A percentile compares a stretch with the other conserved stretches of the same genome.
Evolutionary conservation across 140 eudicot genomes (phyloP).

Genomic region (Bidens hawaiensis): DNA sequence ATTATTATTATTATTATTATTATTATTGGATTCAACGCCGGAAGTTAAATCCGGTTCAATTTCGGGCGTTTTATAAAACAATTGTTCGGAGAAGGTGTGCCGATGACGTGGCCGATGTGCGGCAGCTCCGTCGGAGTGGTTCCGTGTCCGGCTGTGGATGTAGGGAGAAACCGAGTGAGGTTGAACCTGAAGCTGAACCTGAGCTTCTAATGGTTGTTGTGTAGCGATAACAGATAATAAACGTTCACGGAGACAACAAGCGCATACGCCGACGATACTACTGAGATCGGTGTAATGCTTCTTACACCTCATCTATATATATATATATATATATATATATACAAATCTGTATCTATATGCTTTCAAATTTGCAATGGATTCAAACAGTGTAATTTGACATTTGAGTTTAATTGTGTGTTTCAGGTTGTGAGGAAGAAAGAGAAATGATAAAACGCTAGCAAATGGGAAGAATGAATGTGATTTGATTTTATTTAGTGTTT

Average conservation of each 20-base stretch:
- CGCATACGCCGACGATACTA: conserved; percentile 72
- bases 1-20: too few species aligned
- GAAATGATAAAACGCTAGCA: too few species aligned
- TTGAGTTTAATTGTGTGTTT: too few species aligned
- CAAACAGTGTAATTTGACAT: too few species aligned
- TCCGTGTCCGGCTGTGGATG: conserved; percentile 41
- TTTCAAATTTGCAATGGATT: too few species aligned
- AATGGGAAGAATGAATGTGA: too few species aligned
- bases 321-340: conserved; percentile 3
- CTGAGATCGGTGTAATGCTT: conserved; percentile 55
- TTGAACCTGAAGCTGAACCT: conserved; percentile 25
- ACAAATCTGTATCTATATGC: too few species aligned
- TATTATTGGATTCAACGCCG: too few species aligned
- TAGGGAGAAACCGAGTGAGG: conserved; percentile 73
- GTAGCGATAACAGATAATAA: conserved; percentile 34
- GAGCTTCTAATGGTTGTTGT: conserved; percentile 27
- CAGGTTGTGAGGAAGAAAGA: too few species aligned
- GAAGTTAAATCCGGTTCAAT: conserved; percentile 32
- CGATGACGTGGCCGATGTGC: conserved; percentile 25
- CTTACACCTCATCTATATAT: too few species aligned
- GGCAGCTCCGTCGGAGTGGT: conserved; percentile 19
- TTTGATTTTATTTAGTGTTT: too few species aligned
- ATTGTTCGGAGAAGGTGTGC: conserved; percentile 33
- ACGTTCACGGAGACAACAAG: conserved; percentile 70
- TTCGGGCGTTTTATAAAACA: conserved; percentile 58